Percentiles rank a stretch among this genome's conserved stretches.
These are phyloP conservation scores for Tarenaya hassleriana DNA, from an alignment of 345 rosid genomes.

Conservation along the genomic window DNA sequence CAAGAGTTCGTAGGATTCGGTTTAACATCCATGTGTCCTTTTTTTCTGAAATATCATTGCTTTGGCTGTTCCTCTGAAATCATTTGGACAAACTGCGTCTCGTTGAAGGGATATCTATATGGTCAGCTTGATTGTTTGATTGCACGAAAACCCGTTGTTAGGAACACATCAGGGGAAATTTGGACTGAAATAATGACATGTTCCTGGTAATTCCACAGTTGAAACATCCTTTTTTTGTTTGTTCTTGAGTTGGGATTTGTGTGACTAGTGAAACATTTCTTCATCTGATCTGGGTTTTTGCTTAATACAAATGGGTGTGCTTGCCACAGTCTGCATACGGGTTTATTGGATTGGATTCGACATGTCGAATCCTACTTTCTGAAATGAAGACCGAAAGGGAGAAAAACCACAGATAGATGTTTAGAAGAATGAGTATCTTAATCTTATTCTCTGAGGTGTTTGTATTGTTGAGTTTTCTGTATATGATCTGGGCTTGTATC, in stretches of 20 bases:
- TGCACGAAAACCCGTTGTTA: conserved; percentile 25
- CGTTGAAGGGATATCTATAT: conserved; percentile 31
- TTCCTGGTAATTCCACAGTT: neutral
- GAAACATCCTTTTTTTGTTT: neutral
- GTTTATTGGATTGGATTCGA: no score
- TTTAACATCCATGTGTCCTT: no score
- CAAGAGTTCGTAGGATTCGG: no score
- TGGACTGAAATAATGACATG: neutral
- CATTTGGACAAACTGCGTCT: conserved; percentile 22
- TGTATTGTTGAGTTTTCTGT: no score
- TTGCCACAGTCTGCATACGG: no score
- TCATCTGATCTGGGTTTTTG: neutral
- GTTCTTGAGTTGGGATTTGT: neutral
- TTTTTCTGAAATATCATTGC: no score
- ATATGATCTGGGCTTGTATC: no score
- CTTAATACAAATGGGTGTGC: neutral
- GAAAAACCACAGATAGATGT: no score
- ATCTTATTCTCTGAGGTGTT: no score
- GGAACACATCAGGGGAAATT: conserved; percentile 18
- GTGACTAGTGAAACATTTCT: neutral
- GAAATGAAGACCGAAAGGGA: no score
- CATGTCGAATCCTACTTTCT: no score
- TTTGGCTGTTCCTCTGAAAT: conserved; percentile 12
- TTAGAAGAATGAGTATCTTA: no score
- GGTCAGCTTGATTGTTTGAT: conserved; percentile 1